These are phyloP conservation scores for Daldinia caldariorum DNA, from an alignment of 495 filamentous ascomycete genomes.

Conservation along the genomic window DNA sequence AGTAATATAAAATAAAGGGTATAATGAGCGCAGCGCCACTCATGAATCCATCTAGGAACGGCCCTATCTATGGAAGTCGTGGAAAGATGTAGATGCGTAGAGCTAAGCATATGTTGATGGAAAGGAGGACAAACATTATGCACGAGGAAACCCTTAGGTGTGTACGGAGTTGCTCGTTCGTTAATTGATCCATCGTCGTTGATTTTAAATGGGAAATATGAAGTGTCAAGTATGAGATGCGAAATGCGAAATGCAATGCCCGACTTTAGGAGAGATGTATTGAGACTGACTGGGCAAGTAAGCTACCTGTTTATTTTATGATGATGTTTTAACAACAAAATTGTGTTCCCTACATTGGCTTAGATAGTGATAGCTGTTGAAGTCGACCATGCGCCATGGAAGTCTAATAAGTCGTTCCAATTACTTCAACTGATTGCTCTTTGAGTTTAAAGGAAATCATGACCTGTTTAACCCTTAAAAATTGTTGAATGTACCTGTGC, in stretches of 20 bases:
- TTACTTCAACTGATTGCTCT: no score
- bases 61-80: not conserved
- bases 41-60: not conserved
- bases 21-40: not conserved
- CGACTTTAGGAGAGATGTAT: no score
- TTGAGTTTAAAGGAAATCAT: no score
- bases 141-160: not conserved
- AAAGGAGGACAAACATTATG: not conserved
- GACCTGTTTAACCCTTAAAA: no score
- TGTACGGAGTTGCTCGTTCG: not conserved
- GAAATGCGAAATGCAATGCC: no score
- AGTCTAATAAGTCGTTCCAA: no score
- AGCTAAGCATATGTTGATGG: not conserved
- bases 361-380: no score
- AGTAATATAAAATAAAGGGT: not conserved
- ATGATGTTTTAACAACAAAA: no score
- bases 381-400: no score
- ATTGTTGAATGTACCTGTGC: no score
- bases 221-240: not conserved
- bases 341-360: no score
- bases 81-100: not conserved
- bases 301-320: not conserved
- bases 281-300: not conserved
- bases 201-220: not conserved
- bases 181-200: not conserved